Conservation (phyloP, 345 rosid genomes). For the Rhodamnia rubescens region DNA sequence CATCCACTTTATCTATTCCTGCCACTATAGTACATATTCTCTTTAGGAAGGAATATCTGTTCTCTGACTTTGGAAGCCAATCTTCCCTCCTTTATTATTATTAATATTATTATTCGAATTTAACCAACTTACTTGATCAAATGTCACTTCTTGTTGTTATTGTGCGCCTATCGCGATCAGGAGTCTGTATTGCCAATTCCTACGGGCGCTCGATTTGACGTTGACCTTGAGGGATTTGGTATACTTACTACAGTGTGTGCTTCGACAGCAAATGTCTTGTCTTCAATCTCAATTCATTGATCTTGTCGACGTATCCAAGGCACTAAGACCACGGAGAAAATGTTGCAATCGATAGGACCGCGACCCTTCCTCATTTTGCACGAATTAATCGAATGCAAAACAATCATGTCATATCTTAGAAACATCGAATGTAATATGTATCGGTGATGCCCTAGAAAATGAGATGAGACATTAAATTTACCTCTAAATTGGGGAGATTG, state of each 20-base stretch:
- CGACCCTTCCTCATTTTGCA: background rate
- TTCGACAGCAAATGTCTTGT: background rate
- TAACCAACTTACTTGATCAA: too few species aligned
- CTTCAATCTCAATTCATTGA: background rate
- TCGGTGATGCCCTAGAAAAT: background rate
- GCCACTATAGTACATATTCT: background rate
- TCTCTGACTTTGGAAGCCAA: background rate
- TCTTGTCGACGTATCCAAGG: background rate
- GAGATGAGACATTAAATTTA: background rate
- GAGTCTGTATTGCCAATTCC: background rate
- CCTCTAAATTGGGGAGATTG: background rate
- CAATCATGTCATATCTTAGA: background rate
- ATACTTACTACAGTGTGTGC: background rate
- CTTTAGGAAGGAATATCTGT: background rate
- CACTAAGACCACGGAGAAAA: background rate
- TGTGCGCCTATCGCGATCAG: background rate
- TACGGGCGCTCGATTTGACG: background rate
- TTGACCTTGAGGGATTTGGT: background rate
- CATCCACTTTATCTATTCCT: background rate
- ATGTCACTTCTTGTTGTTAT: background rate
- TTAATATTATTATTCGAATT: background rate
- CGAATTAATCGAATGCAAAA: background rate
- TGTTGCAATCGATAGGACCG: background rate
- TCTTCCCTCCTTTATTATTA: background rate
- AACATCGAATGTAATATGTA: background rate